Base-by-base conservation (phyloP, 139 green algal genomes). In the Chloropicon primus region DNA sequence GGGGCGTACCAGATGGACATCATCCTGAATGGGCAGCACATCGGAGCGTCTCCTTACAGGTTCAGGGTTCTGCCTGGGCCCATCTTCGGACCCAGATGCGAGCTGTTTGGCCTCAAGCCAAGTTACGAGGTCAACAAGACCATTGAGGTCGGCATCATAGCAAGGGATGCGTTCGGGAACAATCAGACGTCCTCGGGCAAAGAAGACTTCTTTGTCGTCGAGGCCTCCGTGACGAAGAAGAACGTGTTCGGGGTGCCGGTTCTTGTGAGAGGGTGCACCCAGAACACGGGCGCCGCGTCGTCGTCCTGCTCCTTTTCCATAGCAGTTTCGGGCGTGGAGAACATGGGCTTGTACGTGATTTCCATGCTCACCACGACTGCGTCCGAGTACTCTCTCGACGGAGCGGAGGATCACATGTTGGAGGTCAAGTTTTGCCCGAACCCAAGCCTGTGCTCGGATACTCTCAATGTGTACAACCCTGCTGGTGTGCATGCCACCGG, bases 381-480 rank as follows among this genome's bases (percentile, higher is more conserved):
- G 23, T 78, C 74, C 3, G 74, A 29, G 27, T 28, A 72, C 27
- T 71, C 74, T 28, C 10, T 27, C 1, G 74, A 62, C 5, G 23
- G 27, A 27, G 26, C 17, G 5, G 25, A 41, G 26, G 24, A 78
- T 22, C 22, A 76, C 76, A 26, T 5, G 2, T 54, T 80, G 1
- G 26, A 71, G 2, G 22, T 80, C 3, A 71, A 71, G 24, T 75
- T 76, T 71, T 80, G 76, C 54, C 76, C 54, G 2, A 71, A 75
- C 5, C 2, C 26, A 2, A 29, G 24, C 2, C 21, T 24, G 25
- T 80, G 76, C 62, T 62, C 54, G 25, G 22, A 22, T 2, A n/a
- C 71, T 2, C 5, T 76, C 54, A 80, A 80, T 54, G 21, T 80
- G 2, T 80, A 71, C 76, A 80, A 80, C 76, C 76, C 76, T 3